These are phyloP conservation scores for Coemansia sp. DNA, from an alignment of 192 early-diverging fungal genomes.

Conservation along the genomic window DNA sequence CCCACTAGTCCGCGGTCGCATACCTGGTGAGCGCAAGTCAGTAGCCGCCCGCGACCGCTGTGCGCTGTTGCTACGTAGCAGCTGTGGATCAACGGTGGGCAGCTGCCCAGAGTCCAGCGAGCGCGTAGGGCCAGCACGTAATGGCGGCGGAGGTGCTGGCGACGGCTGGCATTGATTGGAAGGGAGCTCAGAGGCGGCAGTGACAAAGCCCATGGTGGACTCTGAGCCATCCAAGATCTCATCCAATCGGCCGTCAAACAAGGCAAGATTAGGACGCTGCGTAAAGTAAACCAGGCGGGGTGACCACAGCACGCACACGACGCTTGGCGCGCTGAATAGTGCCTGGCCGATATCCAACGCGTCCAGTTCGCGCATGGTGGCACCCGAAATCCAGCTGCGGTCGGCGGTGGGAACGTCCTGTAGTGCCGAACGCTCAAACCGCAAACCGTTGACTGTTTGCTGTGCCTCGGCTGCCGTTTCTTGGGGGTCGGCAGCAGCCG, in stretches of 20 bases:
- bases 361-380: slow-evolving; percentile 46
- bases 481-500: slow-evolving; percentile 14
- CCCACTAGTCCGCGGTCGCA: slow-evolving; percentile 9
- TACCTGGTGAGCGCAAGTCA: slow-evolving; percentile 21
- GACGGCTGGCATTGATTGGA: background rate
- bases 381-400: slow-evolving; percentile 34
- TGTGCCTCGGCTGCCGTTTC: background rate
- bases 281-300: slow-evolving; percentile 57
- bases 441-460: slow-evolving; percentile 23
- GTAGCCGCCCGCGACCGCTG: slow-evolving; percentile 33
- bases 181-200: slow-evolving; percentile 1
- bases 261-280: slow-evolving; percentile 42
- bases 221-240: slow-evolving; percentile 18
- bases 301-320: slow-evolving; percentile 51
- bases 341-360: slow-evolving; percentile 45
- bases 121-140: background rate
- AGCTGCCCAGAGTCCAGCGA: background rate
- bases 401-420: slow-evolving; percentile 23
- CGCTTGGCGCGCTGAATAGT: slow-evolving; percentile 36
- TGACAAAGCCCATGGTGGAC: background rate
- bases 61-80: slow-evolving; percentile 32
- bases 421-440: slow-evolving; percentile 24
- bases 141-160: too few relatives aligned
- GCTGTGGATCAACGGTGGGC: background rate
- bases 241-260: slow-evolving; percentile 17